Conservation (phyloP, 192 early-diverging fungal species). For the Coemansia sp. region DNA sequence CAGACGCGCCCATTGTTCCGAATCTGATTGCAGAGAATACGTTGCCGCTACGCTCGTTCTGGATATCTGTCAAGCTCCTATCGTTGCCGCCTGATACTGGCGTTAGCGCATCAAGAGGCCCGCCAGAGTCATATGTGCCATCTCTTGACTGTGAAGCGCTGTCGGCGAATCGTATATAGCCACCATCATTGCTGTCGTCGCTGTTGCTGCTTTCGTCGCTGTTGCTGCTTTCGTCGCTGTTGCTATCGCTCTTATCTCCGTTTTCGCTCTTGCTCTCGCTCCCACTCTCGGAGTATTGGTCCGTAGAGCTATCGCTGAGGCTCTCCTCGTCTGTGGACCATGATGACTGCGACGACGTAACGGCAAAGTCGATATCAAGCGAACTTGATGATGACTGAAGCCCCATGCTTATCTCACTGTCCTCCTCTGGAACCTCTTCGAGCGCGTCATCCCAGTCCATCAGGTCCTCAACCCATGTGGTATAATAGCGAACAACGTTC, state of each 20-base stretch:
- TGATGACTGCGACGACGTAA: slow-evolving; percentile 17
- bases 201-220: neutral
- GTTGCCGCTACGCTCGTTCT: slow-evolving; percentile 10
- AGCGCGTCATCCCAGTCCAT: slow-evolving; percentile 21
- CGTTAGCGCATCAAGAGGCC: neutral
- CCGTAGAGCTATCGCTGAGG: too few relatives aligned
- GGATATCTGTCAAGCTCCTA: neutral
- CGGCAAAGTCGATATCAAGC: too few relatives aligned
- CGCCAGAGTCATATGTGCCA: too few relatives aligned
- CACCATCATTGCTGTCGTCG: neutral
- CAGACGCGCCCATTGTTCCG: slow-evolving; percentile 37
- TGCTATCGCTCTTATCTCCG: too few relatives aligned
- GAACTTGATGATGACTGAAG: too few relatives aligned
- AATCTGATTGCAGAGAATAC: slow-evolving; percentile 49
- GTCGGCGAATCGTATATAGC: too few relatives aligned
- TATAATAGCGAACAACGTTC: slow-evolving; percentile 85
- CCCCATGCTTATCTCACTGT: slow-evolving; percentile 19
- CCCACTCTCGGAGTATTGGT: too few relatives aligned
- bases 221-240: neutral
- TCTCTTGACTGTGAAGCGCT: too few relatives aligned
- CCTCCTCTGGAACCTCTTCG: slow-evolving; percentile 50
- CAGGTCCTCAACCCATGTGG: slow-evolving; percentile 87
- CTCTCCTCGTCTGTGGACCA: slow-evolving; percentile 30
- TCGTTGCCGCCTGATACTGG: slow-evolving; percentile 1
- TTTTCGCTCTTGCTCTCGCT: too few relatives aligned